These are phyloP conservation scores for Amorphotheca resinae DNA, from an alignment of 495 filamentous ascomycete species.

Conservation along the genomic window DNA sequence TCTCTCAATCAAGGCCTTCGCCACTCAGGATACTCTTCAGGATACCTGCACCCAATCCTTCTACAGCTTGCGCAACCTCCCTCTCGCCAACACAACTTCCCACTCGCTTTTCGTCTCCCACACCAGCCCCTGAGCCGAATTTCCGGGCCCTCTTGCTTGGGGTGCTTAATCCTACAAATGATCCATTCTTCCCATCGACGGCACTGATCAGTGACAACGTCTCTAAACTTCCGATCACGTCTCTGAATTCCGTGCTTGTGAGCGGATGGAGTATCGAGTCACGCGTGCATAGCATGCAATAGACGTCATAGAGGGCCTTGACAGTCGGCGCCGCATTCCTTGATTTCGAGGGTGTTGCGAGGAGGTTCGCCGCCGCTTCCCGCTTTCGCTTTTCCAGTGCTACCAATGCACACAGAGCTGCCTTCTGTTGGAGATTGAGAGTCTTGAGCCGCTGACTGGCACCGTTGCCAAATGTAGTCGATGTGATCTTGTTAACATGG, in stretches of 20 bases:
- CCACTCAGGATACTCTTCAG: conserved; percentile 41
- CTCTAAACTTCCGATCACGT: conserved; percentile 83
- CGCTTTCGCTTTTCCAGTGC: conserved; percentile 61
- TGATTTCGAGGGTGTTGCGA: conserved; percentile 45
- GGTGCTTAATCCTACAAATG: conserved; percentile 42
- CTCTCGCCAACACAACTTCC: conserved; percentile 66
- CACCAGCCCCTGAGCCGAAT: conserved; percentile 23
- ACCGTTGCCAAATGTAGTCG: conserved; percentile 75
- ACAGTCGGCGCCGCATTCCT: conserved; percentile 52
- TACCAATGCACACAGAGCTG: conserved; percentile 75
- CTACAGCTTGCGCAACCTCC: conserved; percentile 60
- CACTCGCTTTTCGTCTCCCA: conserved; percentile 54
- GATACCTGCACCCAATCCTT: conserved; percentile 49
- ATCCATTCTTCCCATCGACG: conserved; percentile 59
- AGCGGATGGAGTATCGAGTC: conserved; percentile 80
- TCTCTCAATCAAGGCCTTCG: conserved; percentile 15
- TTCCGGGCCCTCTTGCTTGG: conserved; percentile 45
- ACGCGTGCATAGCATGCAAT: conserved; percentile 63
- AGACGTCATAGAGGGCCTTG: conserved; percentile 66
- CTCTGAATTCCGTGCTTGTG: conserved; percentile 79
- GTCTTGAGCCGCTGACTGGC: conserved; percentile 68
- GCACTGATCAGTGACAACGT: conserved; percentile 68
- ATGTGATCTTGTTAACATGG: conserved; percentile 81
- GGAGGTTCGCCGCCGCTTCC: conserved; percentile 26
- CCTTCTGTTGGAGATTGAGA: conserved; percentile 93